Conservation (phyloP, 495 filamentous ascomycete genomes). For the Xylaria curta region DNA sequence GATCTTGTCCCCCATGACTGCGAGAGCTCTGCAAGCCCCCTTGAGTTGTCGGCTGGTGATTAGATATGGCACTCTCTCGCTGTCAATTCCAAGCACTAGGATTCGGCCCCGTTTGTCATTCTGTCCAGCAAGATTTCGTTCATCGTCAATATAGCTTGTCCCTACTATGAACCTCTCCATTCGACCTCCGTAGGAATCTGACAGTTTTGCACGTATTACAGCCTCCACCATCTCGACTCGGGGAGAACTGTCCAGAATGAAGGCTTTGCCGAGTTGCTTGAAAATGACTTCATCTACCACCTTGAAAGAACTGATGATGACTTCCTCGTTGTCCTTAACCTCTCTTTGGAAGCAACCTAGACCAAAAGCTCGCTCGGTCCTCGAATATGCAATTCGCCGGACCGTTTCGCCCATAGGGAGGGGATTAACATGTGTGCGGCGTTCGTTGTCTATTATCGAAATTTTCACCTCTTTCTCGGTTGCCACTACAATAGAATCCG, state of each 20-base stretch:
- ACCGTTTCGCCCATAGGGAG: slow-evolving; percentile 82
- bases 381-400: slow-evolving; percentile 84
- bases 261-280: slow-evolving; percentile 49
- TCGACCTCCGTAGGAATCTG: slow-evolving; percentile 62
- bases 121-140: slow-evolving; percentile 34
- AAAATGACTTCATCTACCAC: slow-evolving; percentile 61
- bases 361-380: slow-evolving; percentile 79
- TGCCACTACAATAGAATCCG: slow-evolving; percentile 79
- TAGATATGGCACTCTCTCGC: slow-evolving; percentile 70
- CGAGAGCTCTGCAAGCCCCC: slow-evolving; percentile 80
- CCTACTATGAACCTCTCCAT: slow-evolving; percentile 88
- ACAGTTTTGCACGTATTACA: slow-evolving; percentile 79
- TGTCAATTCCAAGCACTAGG: slow-evolving; percentile 81
- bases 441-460: slow-evolving; percentile 78
- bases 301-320: slow-evolving; percentile 55
- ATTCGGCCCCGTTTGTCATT: slow-evolving; percentile 73
- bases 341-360: slow-evolving; percentile 80
- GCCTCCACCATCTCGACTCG: slow-evolving; percentile 82
- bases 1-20: slow-evolving; percentile 75
- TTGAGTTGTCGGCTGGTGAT: slow-evolving; percentile 67
- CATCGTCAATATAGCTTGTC: slow-evolving; percentile 76
- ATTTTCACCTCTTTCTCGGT: slow-evolving; percentile 80
- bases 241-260: slow-evolving; percentile 56
- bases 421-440: slow-evolving; percentile 84
- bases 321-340: slow-evolving; percentile 53